These are phyloP conservation scores for Daldinia loculata DNA, from an alignment of 495 filamentous ascomycete species.

Conservation along the genomic window DNA sequence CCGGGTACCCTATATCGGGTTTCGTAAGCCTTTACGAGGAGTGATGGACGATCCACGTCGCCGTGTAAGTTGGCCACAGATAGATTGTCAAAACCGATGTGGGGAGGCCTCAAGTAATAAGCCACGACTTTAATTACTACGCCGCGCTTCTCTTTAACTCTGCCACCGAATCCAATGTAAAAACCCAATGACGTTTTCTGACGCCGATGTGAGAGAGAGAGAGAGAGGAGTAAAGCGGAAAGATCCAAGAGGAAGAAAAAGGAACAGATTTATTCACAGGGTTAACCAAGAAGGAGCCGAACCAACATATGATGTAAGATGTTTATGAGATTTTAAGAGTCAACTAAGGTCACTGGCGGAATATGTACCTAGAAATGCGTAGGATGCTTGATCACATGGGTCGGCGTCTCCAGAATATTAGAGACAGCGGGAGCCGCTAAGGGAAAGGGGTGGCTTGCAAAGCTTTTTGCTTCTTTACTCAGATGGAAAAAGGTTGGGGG, in stretches of 20 bases:
- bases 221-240: slow-evolving; percentile 5
- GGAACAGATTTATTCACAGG: slow-evolving; percentile 26
- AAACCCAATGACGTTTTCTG: slow-evolving; percentile 1
- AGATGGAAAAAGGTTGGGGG: slow-evolving; percentile 34
- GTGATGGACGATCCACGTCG: slow-evolving; percentile 12
- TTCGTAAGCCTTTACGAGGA: slow-evolving; percentile 21
- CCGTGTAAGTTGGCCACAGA: slow-evolving; percentile 13
- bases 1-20: slow-evolving; percentile 12
- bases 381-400: slow-evolving; percentile 40
- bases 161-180: slow-evolving; percentile 23
- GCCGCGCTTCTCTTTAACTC: slow-evolving; percentile 8
- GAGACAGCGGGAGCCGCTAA: slow-evolving; percentile 36
- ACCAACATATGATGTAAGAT: slow-evolving; percentile 38
- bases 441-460: slow-evolving; percentile 40
- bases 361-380: slow-evolving; percentile 25
- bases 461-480: slow-evolving; percentile 24
- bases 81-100: slow-evolving; percentile 10
- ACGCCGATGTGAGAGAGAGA: slow-evolving; percentile 1
- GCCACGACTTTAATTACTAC: slow-evolving; percentile 26
- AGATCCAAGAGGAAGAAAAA: slow-evolving; percentile 30
- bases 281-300: slow-evolving; percentile 21
- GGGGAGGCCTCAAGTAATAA: slow-evolving; percentile 28
- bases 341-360: slow-evolving; percentile 37
- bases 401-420: slow-evolving; percentile 40
- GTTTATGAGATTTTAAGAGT: slow-evolving; percentile 35